These are phyloP conservation scores for Hyparrhenia diplandra DNA, from an alignment of 176 grass and related monocot species.

Conservation along the genomic window DNA sequence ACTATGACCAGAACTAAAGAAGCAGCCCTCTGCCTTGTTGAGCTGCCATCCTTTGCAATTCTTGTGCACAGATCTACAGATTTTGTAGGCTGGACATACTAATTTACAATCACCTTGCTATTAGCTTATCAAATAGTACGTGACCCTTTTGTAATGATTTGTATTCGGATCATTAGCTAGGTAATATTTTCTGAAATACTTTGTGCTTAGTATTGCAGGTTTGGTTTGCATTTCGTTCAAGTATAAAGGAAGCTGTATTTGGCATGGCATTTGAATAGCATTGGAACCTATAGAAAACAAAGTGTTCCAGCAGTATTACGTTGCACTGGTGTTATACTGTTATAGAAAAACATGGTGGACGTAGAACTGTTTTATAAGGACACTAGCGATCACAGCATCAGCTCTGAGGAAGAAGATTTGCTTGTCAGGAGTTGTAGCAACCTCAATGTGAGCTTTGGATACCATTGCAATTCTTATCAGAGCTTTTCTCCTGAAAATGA, in stretches of 20 bases:
- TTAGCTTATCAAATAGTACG: neutral
- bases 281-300: constrained; percentile 14
- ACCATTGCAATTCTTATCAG: constrained; percentile 60
- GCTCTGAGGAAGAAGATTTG: constrained; percentile 59
- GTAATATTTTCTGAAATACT: constrained; percentile 6
- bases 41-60: neutral
- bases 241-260: constrained; percentile 57
- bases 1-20: neutral
- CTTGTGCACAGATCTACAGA: neutral
- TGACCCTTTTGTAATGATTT: neutral
- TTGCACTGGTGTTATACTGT: constrained; percentile 26
- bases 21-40: neutral
- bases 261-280: constrained; percentile 43
- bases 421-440: constrained; percentile 40
- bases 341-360: constrained; percentile 43
- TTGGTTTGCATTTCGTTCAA: constrained; percentile 77
- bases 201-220: constrained; percentile 40
- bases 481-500: constrained; percentile 40
- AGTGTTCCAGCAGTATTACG: constrained; percentile 20
- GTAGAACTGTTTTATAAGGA: constrained; percentile 37
- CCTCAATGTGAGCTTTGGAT: constrained; percentile 81
- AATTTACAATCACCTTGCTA: neutral
- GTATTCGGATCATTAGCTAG: neutral
- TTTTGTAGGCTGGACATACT: neutral
- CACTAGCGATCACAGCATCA: constrained; percentile 53